Evolutionary conservation across 2,329 filamentous ascomycete species (phyloP).

Genomic region (Verticillium tricorpus): DNA sequence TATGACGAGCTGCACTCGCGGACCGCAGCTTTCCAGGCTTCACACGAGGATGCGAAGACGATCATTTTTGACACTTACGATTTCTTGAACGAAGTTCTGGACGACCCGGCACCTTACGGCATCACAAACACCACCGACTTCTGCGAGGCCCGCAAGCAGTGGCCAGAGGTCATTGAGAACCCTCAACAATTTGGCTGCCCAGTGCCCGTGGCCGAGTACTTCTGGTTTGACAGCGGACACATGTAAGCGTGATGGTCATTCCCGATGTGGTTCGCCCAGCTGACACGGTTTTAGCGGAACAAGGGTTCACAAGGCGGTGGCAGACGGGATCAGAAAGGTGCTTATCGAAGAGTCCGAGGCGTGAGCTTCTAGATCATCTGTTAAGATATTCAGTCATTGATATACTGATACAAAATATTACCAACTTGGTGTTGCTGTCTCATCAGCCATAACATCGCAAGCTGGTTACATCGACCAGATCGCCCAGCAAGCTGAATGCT

Average conservation of each 20-base stretch:
- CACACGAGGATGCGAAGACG: slow-evolving; percentile 13
- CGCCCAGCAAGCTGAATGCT: no score
- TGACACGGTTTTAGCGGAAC: not conserved
- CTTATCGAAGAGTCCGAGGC: not conserved
- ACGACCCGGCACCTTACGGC: slow-evolving; percentile 19
- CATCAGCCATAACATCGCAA: no score
- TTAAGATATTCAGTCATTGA: no score
- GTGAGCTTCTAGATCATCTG: no score
- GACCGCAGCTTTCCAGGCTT: slow-evolving; percentile 25
- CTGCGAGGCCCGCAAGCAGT: slow-evolving; percentile 19
- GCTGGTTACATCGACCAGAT: no score
- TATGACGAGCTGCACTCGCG: not conserved
- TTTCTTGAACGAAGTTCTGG: slow-evolving; percentile 23
- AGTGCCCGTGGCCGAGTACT: slow-evolving; percentile 21
- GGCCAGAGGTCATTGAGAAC: slow-evolving; percentile 16
- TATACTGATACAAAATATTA: no score
- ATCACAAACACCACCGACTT: slow-evolving; percentile 23
- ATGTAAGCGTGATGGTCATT: slow-evolving; percentile 1
- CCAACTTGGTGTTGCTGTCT: no score
- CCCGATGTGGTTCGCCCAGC: not conserved
- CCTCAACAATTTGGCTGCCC: slow-evolving; percentile 20
- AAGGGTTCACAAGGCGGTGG: not conserved
- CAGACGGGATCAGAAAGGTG: not conserved
- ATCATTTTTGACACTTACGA: slow-evolving; percentile 25
- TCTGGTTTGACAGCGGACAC: slow-evolving; percentile 26